Base-by-base conservation (phyloP, 345 rosid genomes). In the Heritiera littoralis region DNA sequence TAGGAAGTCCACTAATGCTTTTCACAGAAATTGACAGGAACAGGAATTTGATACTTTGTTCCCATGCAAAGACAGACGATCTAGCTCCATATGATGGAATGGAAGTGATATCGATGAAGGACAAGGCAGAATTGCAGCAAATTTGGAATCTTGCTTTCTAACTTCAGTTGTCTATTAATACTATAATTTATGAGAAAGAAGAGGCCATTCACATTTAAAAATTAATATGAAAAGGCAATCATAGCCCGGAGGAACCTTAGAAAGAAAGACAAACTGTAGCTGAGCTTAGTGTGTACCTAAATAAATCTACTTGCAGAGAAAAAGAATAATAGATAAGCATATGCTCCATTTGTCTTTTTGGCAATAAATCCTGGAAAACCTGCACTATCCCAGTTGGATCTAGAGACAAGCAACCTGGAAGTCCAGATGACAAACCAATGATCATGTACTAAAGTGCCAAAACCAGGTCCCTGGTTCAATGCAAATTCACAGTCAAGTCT, bases 401-500 rank as follows among this genome's bases (percentile, higher is more conserved):
- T 80, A 66, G 77, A 72, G 81, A 85, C 90, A 85, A 38, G 20
- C 78, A 79, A 78, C 86, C 87, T 69, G 84, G 81, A 86, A 83
- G 85, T 69, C 81, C 70, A 89, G 88, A 86, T 51, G 84, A 30
- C 78, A 48, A 75, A 76, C 81, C 83, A 77, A 58, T 41, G 6
- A 10, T 20, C 15, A 46, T 65, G 64, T 67, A 32, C 45, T 41
- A 63, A 67, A 35, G 74, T 59, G 77, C 79, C 72, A 76, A 82
- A 77, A 80, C 80, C 81, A 76, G 80, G 79, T 45, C 52, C 78
- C 74, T 58, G 61, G 79, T 83, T 86, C 84, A 86, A 85, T 66
- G 83, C 45, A 72, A 66, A 79, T 75, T 55, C 61, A 52, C 54
- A 11, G 81, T 76, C 75, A 68, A 76, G 79, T 15, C 78, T 74